A percentile compares a stretch with the other conserved stretches of the same genome.
phyloP scores from a whole-genome alignment of 306 rosid genomes.

The Nissolia schottii region DNA sequence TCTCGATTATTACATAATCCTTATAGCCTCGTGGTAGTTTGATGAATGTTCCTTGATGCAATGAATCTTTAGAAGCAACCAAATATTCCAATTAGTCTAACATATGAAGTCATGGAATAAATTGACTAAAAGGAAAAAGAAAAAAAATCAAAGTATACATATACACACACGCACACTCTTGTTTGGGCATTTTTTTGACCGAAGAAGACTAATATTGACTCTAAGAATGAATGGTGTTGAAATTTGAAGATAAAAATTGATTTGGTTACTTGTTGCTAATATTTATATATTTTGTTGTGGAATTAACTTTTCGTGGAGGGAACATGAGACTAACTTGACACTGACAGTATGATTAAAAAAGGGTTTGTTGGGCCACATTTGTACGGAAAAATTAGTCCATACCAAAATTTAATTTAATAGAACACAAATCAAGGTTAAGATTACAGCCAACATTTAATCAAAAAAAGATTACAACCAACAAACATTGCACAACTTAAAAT shows the following conservation, averaged over 20 bases:
- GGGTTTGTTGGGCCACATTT: conserved; percentile 20
- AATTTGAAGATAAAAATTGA: background rate
- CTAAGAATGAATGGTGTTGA: background rate
- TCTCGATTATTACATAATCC: no score
- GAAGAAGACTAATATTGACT: background rate
- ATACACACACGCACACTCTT: no score
- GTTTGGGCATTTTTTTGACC: background rate
- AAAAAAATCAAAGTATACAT: background rate
- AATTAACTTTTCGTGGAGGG: background rate
- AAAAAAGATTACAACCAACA: no score
- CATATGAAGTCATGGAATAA: background rate
- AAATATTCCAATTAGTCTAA: background rate
- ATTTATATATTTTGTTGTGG: background rate
- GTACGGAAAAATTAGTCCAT: no score
- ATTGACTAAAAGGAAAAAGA: no score
- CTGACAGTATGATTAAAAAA: background rate
- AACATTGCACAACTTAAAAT: no score
- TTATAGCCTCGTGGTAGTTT: no score
- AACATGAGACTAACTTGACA: conserved; percentile 4
- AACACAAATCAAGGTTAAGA: no score
- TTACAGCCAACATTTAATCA: no score
- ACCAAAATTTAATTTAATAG: background rate
- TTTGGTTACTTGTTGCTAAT: background rate
- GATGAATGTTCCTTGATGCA: background rate
- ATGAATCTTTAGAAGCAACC: background rate